Evolutionary conservation across 345 rosid species (phyloP).

Genomic region (Citrus trifoliata): DNA sequence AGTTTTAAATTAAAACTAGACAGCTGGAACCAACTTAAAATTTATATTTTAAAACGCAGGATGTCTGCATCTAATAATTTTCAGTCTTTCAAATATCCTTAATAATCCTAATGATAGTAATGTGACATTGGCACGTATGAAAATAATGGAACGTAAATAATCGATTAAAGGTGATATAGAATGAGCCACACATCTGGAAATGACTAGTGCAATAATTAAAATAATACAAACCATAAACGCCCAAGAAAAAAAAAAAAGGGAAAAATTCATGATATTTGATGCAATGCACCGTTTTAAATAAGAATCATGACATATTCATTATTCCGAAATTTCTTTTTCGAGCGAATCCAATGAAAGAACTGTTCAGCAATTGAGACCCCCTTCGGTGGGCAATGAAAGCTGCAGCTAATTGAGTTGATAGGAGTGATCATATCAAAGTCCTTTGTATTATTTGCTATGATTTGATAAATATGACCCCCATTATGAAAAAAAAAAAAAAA

Average conservation of each 20-base stretch:
- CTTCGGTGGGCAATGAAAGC: neutral
- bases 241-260: neutral
- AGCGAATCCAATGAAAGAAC: constrained; percentile 17
- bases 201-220: constrained; percentile 6
- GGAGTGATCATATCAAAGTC: neutral
- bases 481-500: neutral
- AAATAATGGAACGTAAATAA: neutral
- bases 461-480: neutral
- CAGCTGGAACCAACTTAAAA: too few species aligned
- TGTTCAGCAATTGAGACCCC: neutral
- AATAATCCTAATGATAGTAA: neutral
- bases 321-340: neutral
- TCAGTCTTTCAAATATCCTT: neutral
- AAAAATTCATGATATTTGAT: neutral
- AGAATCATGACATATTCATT: neutral
- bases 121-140: neutral
- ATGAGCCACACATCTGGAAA: neutral
- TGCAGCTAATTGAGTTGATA: constrained; percentile 3
- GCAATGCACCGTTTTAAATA: neutral
- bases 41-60: too few species aligned
- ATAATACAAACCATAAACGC: constrained; percentile 1
- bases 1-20: too few species aligned
- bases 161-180: neutral
- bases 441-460: neutral
- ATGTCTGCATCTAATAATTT: too few species aligned